Conservation (phyloP, 2,329 filamentous ascomycete genomes). For the Colletotrichum camelliae region DNA sequence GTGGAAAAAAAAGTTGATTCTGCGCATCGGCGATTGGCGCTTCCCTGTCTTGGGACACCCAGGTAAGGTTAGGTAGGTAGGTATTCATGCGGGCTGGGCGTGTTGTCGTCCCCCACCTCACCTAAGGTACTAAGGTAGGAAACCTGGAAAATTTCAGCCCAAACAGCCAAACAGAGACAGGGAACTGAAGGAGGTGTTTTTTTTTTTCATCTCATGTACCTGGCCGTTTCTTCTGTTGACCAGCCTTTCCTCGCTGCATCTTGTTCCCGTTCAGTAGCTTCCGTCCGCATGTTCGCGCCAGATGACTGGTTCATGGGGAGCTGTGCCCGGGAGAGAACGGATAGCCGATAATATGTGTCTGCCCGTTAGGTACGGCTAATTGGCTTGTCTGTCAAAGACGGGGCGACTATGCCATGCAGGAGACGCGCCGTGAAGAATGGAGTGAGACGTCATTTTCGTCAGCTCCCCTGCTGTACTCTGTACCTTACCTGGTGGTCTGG, state of each 20-base stretch:
- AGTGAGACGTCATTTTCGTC: background rate
- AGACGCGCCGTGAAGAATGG: background rate
- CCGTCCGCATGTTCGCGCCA: background rate
- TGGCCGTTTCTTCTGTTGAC: background rate
- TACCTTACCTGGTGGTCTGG: background rate
- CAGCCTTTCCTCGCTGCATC: background rate
- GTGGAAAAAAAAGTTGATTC: conserved; percentile 16
- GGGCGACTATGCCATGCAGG: background rate
- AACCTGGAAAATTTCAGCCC: conserved; percentile 15
- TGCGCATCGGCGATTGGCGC: conserved; percentile 3
- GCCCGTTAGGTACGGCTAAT: background rate
- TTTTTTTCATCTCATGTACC: background rate
- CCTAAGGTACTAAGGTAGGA: no score
- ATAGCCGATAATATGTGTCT: background rate
- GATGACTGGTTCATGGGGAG: background rate
- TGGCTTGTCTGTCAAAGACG: background rate
- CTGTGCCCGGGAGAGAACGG: background rate
- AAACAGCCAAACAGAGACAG: background rate
- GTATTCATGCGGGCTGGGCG: background rate
- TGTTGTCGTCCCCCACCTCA: background rate
- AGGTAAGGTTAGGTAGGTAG: background rate
- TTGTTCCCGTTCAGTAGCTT: background rate
- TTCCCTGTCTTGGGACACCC: background rate
- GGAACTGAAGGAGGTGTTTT: background rate
- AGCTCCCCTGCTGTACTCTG: background rate